Conservation (phyloP, 768 basidiomycete genomes). For the Psilocybe cubensis region DNA sequence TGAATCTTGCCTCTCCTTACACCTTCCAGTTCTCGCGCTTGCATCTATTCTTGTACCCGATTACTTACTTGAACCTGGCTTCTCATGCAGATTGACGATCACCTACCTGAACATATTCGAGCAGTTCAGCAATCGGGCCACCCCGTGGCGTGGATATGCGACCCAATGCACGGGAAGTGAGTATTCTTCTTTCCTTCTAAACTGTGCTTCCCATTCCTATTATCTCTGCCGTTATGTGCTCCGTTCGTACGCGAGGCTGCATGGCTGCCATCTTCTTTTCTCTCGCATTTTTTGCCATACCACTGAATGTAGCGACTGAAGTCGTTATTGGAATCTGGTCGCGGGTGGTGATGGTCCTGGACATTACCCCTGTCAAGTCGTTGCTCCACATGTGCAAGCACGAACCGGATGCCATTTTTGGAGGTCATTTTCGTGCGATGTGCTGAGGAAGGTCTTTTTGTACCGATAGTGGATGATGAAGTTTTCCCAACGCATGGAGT, state of each 20-base stretch:
- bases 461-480: no score
- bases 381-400: no score
- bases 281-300: not conserved
- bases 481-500: no score
- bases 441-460: no score
- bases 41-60: not conserved
- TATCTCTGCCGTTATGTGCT: not conserved
- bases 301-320: no score
- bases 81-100: constrained; percentile 19
- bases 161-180: constrained; percentile 99
- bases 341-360: no score
- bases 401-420: no score
- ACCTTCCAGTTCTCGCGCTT: no score
- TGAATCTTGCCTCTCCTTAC: no score
- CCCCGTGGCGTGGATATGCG: constrained; percentile 93
- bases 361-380: no score
- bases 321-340: no score
- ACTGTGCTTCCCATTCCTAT: not conserved
- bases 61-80: not conserved
- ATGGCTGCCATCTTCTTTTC: not conserved
- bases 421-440: no score
- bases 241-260: not conserved
- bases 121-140: constrained; percentile 82
- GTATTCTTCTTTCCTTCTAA: constrained; percentile 31
- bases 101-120: constrained; percentile 76